These are phyloP conservation scores for Gigaspora rosea DNA, from an alignment of 192 early-diverging fungal species.

Conservation along the genomic window DNA sequence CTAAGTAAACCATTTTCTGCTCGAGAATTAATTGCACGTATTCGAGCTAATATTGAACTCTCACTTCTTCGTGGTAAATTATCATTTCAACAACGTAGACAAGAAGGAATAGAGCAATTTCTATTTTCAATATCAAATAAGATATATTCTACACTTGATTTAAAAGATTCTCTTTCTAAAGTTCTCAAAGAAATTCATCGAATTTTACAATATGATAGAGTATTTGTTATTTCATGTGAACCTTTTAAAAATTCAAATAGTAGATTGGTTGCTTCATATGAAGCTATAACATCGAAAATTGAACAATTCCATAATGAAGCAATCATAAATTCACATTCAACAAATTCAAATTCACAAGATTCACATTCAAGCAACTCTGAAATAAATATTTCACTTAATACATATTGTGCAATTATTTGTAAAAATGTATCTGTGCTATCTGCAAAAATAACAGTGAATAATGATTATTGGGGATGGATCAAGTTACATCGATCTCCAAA, in stretches of 20 bases:
- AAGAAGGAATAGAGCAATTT: constrained; percentile 41
- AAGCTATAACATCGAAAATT: no score
- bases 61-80: constrained; percentile 47
- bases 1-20: constrained; percentile 51
- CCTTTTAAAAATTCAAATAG: not conserved
- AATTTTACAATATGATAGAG: constrained; percentile 40
- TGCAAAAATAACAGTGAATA: constrained; percentile 36
- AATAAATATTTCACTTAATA: not conserved
- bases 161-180: constrained; percentile 36
- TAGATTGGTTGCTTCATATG: not conserved
- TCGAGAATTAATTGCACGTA: constrained; percentile 57
- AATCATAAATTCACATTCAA: not conserved
- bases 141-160: constrained; percentile 38
- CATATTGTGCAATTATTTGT: constrained; percentile 19
- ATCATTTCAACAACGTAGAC: constrained; percentile 39
- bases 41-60: constrained; percentile 54
- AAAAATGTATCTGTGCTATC: constrained; percentile 36
- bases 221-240: constrained; percentile 36
- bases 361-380: not conserved
- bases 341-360: no score
- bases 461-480: constrained; percentile 43
- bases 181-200: constrained; percentile 41
- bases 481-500: constrained; percentile 33
- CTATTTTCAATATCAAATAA: constrained; percentile 42
- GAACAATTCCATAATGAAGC: not conserved